Evolutionary conservation across 371 early-diverging fungal genomes (phyloP).

Genomic region (Conidiobolus incongruus): DNA sequence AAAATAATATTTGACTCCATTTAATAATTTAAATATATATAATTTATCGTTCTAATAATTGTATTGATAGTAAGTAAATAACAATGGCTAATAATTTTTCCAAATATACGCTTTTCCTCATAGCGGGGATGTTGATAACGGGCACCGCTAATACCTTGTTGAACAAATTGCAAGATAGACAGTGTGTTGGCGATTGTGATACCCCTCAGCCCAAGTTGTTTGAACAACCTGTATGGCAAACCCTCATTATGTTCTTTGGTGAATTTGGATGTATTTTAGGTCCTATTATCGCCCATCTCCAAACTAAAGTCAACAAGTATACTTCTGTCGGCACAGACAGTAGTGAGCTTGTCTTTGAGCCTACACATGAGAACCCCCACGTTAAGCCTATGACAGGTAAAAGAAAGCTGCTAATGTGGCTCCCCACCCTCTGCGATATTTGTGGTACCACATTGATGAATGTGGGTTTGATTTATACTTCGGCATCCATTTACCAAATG

Average conservation of each 20-base stretch:
- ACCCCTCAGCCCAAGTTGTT: slow-evolving; percentile 56
- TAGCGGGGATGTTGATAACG: slow-evolving; percentile 53
- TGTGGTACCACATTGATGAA: slow-evolving; percentile 89
- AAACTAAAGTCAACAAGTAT: neutral
- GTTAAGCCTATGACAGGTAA: slow-evolving; percentile 1
- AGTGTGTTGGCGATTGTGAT: slow-evolving; percentile 73
- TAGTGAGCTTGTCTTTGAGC: neutral
- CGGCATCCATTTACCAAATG: slow-evolving; percentile 93
- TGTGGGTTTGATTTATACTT: slow-evolving; percentile 73
- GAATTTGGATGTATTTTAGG: slow-evolving; percentile 53
- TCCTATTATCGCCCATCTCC: slow-evolving; percentile 2
- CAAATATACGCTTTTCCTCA: slow-evolving; percentile 18
- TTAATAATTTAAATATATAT: no score
- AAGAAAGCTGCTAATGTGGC: slow-evolving; percentile 37
- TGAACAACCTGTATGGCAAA: slow-evolving; percentile 96
- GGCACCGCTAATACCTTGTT: slow-evolving; percentile 70
- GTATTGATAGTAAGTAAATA: no score
- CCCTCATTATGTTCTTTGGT: slow-evolving; percentile 88
- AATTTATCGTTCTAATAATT: no score
- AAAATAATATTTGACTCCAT: no score
- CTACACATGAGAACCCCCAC: neutral
- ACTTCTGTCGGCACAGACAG: neutral
- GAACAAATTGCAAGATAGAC: slow-evolving; percentile 64
- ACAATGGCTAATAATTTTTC: no score
- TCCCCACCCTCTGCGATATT: slow-evolving; percentile 83